Base-by-base conservation (phyloP, 768 basidiomycete genomes). In the Boletellus sp. region DNA sequence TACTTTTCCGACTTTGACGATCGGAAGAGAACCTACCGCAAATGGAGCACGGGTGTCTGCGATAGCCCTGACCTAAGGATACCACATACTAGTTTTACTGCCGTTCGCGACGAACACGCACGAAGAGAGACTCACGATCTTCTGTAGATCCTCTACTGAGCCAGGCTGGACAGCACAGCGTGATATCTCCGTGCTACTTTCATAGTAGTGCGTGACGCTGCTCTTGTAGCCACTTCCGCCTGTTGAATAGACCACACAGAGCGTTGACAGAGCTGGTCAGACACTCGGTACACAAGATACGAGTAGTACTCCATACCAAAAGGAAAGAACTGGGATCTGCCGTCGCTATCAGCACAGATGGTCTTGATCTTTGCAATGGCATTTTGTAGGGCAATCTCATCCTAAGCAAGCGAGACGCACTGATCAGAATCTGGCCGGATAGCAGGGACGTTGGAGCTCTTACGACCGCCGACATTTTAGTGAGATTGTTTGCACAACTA, bases 191-290 rank as follows among this genome's bases (percentile, higher is more conserved):
- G 53, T 37, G 20, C 53, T 57, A n/a, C 56, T 57, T 26, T 51
- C 47, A 13, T 48, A 51, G 53, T 48, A 51, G 32, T 57, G 56
- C 10, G 32, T 45, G 3, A 57, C 50, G 7, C 56, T 42, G 26
- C 43, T 36, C 31, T 55, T 51, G 38, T 57, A 57, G 11, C 55
- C 53, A 9, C 40, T 55, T 23, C 55, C 55, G 34, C 55, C 55
- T 56, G 17, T 8, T n/a, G 6, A n/a, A 3, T 8, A 7, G 16
- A n/a, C 22, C 28, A 11, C 28, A 10, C 7, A 11, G 33, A 6
- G 24, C 10, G 15, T 26, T 13, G 17, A 11, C 8, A 37, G 16
- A 4, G 20, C 13, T 11, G 36, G 24, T 35, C 22, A 45, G 34
- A 26, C 24, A n/a, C 11, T 15, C 9, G 28, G 4, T 9, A 17